phyloP scores from a whole-genome alignment of 129 eudicot species.

The Chrysanthemum seticuspe region DNA sequence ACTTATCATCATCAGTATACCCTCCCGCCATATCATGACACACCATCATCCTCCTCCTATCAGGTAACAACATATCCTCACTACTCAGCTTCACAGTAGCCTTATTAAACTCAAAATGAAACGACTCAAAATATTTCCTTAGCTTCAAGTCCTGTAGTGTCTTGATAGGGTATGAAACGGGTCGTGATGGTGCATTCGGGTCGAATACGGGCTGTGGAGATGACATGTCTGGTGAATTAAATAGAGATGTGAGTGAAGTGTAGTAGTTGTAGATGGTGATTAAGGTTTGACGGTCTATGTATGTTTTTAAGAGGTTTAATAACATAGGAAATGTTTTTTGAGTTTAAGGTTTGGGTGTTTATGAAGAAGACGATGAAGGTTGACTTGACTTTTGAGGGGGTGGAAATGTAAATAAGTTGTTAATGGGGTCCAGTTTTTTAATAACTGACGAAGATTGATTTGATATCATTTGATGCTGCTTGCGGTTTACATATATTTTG shows the following conservation, averaged over 20 bases:
- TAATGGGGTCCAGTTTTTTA: no score
- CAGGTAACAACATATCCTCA: conserved; percentile 42
- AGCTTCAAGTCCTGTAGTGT: conserved; percentile 56
- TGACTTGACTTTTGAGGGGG: no score
- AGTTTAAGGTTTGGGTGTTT: no score
- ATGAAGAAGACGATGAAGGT: background rate
- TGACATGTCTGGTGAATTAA: conserved; percentile 21
- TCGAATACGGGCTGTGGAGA: conserved; percentile 42
- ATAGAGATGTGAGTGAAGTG: conserved; percentile 30
- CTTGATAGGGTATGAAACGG: conserved; percentile 73
- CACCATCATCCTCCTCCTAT: conserved; percentile 64
- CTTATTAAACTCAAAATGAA: conserved; percentile 70
- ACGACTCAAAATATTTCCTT: conserved; percentile 65
- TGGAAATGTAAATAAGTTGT: no score
- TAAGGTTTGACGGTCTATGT: conserved; percentile 42
- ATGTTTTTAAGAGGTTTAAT: conserved; percentile 33
- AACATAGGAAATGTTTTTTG: background rate
- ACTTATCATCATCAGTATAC: conserved; percentile 63
- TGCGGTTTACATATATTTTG: no score
- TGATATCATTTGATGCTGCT: no score
- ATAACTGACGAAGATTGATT: no score
- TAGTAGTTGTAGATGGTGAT: conserved; percentile 29
- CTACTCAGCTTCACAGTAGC: conserved; percentile 40
- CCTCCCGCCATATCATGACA: conserved; percentile 98
- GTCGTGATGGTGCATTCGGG: conserved; percentile 53